These are phyloP conservation scores for Aspergillus funiculosus DNA, from an alignment of 495 filamentous ascomycete genomes.

Conservation along the genomic window DNA sequence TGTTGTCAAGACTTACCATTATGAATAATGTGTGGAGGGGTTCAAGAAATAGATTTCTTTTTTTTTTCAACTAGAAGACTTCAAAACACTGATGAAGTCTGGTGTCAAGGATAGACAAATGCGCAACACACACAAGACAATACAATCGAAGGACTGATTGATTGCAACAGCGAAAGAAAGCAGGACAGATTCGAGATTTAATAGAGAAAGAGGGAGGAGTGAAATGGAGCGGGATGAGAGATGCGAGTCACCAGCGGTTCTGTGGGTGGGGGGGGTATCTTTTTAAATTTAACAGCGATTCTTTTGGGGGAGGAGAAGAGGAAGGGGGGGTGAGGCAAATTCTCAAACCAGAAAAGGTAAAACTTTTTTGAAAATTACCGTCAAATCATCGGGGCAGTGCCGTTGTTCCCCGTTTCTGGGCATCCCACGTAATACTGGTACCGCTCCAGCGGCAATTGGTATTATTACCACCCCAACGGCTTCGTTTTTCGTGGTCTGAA, in stretches of 20 bases:
- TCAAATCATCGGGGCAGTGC: slow-evolving; percentile 6
- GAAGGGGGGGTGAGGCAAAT: slow-evolving; percentile 2
- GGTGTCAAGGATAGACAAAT: slow-evolving; percentile 11
- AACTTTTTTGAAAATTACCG: slow-evolving; percentile 17
- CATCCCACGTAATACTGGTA: not conserved
- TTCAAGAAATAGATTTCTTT: slow-evolving; percentile 20
- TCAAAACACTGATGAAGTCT: not conserved
- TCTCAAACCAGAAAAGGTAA: slow-evolving; percentile 1
- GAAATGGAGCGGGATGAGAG: slow-evolving; percentile 14
- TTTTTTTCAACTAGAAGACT: slow-evolving; percentile 8
- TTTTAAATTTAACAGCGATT: slow-evolving; percentile 19
- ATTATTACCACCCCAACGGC: not conserved
- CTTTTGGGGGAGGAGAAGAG: slow-evolving; percentile 11
- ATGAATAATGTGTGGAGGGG: slow-evolving; percentile 10
- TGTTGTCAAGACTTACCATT: slow-evolving; percentile 13
- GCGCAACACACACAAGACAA: slow-evolving; percentile 11
- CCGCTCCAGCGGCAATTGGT: not conserved
- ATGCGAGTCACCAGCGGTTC: slow-evolving; percentile 15
- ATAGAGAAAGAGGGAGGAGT: slow-evolving; percentile 8
- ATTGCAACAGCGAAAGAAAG: slow-evolving; percentile 7
- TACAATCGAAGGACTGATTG: slow-evolving; percentile 12
- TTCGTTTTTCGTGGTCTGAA: not conserved
- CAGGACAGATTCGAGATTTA: slow-evolving; percentile 11
- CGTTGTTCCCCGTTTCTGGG: slow-evolving; percentile 2
- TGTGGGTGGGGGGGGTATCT: slow-evolving; percentile 19